These are phyloP conservation scores for Casuarina equisetifolia DNA, from an alignment of 306 rosid species.

Conservation along the genomic window DNA sequence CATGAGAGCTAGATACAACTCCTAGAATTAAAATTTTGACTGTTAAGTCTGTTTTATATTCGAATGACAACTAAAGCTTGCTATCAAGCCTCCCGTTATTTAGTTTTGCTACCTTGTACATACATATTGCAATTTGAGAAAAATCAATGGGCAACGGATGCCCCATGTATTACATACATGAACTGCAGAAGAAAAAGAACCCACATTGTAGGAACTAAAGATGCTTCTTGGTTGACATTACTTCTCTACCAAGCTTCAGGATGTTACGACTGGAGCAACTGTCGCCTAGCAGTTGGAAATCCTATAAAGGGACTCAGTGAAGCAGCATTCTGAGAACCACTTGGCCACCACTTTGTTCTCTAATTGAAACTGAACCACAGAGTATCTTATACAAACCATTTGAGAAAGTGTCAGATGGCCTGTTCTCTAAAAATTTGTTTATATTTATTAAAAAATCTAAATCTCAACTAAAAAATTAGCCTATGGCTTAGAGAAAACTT, in stretches of 20 bases:
- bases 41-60: neutral
- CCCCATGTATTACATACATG: neutral
- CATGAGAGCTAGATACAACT: conserved; percentile 9
- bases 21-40: neutral
- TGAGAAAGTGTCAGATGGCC: neutral
- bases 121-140: neutral
- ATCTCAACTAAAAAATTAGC: too few species aligned
- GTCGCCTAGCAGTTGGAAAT: neutral
- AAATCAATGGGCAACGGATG: neutral
- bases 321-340: too few species aligned
- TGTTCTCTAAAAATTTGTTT: neutral
- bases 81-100: neutral
- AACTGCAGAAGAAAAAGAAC: too few species aligned
- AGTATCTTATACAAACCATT: neutral
- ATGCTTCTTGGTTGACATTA: too few species aligned
- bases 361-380: too few species aligned
- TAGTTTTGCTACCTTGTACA: neutral
- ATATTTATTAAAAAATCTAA: neutral
- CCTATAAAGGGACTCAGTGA: neutral
- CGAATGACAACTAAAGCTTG: neutral
- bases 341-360: neutral
- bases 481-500: too few species aligned
- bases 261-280: neutral
- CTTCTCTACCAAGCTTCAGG: neutral
- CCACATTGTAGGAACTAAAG: neutral